Evolutionary conservation across 2,329 filamentous ascomycete species (phyloP), one percentile per base, ranked within the genome.

Genomic region (Paraphaeosphaeria sporulosa): DNA sequence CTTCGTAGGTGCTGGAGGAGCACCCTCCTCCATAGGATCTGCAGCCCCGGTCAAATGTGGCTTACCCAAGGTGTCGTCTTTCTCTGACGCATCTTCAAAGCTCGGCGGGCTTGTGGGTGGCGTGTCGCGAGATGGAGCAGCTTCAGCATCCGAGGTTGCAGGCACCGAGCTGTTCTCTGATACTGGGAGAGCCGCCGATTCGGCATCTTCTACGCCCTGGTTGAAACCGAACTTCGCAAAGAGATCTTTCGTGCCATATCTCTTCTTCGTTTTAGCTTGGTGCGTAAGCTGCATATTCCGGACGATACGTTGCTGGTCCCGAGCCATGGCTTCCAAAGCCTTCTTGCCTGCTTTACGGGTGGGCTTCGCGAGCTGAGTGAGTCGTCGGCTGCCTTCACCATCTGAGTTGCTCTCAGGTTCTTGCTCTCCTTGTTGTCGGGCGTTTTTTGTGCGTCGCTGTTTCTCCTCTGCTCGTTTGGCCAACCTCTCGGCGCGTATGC

Each of bases 271-370:
- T 79, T 90, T 92, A 25, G 92, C 91, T 74, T 97, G 89, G 76
- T 98, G 94, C 1, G 91, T 88, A 51, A 99, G 85, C 77, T 98
- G 94, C 87, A 97, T 91, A 73, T 91, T 96, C 66, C 95, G 87
- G 67, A 87, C 90, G 80, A 99, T 87, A 32, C 95, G 88, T 80
- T 99, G 95, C 1, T 94, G 97, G 78, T 99, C 95, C 9, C 93
- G 87, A 69, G 91, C 90, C 90, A 99, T 97, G 68, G 98, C 94
- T 74, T 97, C 92, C 44, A 97, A 76, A 0, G 95, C 95, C 79
- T 93, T 97, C 81, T 94, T 98, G 81, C 94, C 94, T 0, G 95
- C 94, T 75, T 95, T 96, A 13, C 95, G 87, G 10, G 87, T 85
- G 5, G 93, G 89, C 4, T 90, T 87, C 27, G 85, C 83, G 42